Percentiles rank a stretch among this genome's conserved stretches.
phyloP scores from a whole-genome alignment of 495 filamentous ascomycete genomes.

The Podospora tetraspora region DNA sequence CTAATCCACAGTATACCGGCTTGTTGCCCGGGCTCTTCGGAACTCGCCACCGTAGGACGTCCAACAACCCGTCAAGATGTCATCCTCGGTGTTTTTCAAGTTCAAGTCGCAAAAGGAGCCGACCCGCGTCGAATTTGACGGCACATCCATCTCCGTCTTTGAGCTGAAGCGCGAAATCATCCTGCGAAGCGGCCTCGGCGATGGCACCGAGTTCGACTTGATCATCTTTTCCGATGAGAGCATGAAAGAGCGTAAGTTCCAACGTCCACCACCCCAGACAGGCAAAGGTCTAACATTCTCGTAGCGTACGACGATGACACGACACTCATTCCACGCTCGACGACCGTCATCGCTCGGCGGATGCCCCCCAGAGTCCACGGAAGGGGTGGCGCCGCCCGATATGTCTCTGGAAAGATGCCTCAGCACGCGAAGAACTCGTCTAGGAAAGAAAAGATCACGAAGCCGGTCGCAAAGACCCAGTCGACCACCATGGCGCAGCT shows the following conservation, averaged over 20 bases:
- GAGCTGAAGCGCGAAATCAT: constrained; percentile 99
- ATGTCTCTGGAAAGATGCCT: constrained; percentile 96
- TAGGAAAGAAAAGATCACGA: constrained; percentile 54
- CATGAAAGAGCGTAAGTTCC: constrained; percentile 69
- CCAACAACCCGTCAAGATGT: constrained; percentile 55
- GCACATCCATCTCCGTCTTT: constrained; percentile 96
- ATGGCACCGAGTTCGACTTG: constrained; percentile 95
- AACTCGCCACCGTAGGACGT: constrained; percentile 8
- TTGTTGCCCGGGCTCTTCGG: constrained; percentile 16
- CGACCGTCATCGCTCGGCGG: constrained; percentile 84
- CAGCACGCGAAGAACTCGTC: constrained; percentile 76
- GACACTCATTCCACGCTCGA: constrained; percentile 87
- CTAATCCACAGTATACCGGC: constrained; percentile 32
- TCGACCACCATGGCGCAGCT: constrained; percentile 56
- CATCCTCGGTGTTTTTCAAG: constrained; percentile 98
- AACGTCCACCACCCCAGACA: neutral
- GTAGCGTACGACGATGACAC: constrained; percentile 96
- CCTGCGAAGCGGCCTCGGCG: constrained; percentile 80
- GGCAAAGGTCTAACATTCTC: constrained; percentile 22
- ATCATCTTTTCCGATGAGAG: constrained; percentile 86
- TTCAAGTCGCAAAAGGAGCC: constrained; percentile 99
- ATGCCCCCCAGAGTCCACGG: constrained; percentile 76
- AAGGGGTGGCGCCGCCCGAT: constrained; percentile 82
- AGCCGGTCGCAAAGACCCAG: constrained; percentile 51
- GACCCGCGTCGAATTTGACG: constrained; percentile 90